These are phyloP conservation scores for Macrotyloma uniflorum DNA, from an alignment of 306 rosid species.

Conservation along the genomic window DNA sequence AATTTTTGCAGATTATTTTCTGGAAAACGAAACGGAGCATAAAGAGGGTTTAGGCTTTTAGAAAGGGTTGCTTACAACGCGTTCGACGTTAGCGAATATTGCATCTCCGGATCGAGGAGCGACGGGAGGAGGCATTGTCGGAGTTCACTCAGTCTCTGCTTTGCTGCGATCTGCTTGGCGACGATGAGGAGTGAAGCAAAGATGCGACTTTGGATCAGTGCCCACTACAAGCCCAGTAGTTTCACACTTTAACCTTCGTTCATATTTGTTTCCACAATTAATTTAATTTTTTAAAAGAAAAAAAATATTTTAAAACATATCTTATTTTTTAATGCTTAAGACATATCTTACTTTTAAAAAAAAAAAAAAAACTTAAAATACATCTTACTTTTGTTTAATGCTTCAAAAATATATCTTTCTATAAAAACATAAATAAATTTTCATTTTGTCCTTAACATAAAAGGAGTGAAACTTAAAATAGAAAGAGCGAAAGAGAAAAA, in stretches of 20 bases:
- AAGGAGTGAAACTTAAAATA: too few relatives aligned
- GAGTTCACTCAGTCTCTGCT: slow-evolving; percentile 44
- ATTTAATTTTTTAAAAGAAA: too few relatives aligned
- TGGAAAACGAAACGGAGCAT: slow-evolving; percentile 27
- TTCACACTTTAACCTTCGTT: too few relatives aligned
- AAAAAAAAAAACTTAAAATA: too few relatives aligned
- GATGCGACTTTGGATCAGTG: not conserved
- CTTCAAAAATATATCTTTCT: too few relatives aligned
- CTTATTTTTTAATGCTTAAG: too few relatives aligned
- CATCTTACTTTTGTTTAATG: too few relatives aligned
- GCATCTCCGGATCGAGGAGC: slow-evolving; percentile 98
- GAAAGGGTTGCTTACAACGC: slow-evolving; percentile 63
- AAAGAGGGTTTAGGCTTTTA: not conserved
- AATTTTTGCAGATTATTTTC: not conserved
- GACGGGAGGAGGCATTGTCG: slow-evolving; percentile 77
- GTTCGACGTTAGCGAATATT: slow-evolving; percentile 84
- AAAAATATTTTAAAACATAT: too few relatives aligned
- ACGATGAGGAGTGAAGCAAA: not conserved
- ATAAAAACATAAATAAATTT: too few relatives aligned
- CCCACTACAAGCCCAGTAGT: not conserved
- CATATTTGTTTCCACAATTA: not conserved
- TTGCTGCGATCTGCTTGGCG: slow-evolving; percentile 4
- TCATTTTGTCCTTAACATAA: too few relatives aligned
- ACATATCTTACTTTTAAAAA: too few relatives aligned
- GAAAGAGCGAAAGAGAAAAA: too few relatives aligned